Conservation (phyloP, 1,284 basidiomycete species). For the Boletus holoroseus region DNA sequence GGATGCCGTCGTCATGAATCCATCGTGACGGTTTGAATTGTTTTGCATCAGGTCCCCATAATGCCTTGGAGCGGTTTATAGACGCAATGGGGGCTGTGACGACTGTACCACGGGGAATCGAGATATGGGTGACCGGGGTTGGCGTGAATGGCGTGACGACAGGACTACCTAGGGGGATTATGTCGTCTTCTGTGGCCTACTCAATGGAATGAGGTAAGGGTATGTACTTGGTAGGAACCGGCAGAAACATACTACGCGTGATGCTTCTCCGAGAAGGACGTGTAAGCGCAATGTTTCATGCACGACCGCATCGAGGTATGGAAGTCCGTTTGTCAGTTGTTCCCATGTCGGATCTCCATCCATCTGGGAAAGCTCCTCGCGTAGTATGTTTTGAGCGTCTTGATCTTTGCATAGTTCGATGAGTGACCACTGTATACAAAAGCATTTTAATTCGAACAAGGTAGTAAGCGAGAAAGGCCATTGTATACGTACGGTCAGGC, state of each 20-base stretch:
- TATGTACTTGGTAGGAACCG: constrained; percentile 1
- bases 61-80: constrained; percentile 44
- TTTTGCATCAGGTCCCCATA: constrained; percentile 43
- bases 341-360: constrained; percentile 33
- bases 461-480: neutral
- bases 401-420: constrained; percentile 20
- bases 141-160: constrained; percentile 33
- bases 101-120: constrained; percentile 41
- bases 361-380: constrained; percentile 37
- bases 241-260: constrained; percentile 16
- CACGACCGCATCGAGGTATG: constrained; percentile 36
- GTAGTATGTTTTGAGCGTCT: constrained; percentile 37
- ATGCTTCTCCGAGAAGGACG: constrained; percentile 5
- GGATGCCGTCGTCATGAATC: constrained; percentile 12
- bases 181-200: constrained; percentile 46
- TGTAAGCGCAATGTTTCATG: constrained; percentile 25
- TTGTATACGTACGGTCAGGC: constrained; percentile 15
- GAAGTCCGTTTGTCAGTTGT: constrained; percentile 31
- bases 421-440: constrained; percentile 21
- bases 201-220: constrained; percentile 2
- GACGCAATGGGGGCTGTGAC: constrained; percentile 40
- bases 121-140: constrained; percentile 34
- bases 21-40: constrained; percentile 25
- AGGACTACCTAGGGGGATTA: constrained; percentile 45
- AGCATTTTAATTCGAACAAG: neutral